These are phyloP conservation scores for Rhizopogon vulgaris DNA, from an alignment of 768 basidiomycete genomes.

Conservation along the genomic window DNA sequence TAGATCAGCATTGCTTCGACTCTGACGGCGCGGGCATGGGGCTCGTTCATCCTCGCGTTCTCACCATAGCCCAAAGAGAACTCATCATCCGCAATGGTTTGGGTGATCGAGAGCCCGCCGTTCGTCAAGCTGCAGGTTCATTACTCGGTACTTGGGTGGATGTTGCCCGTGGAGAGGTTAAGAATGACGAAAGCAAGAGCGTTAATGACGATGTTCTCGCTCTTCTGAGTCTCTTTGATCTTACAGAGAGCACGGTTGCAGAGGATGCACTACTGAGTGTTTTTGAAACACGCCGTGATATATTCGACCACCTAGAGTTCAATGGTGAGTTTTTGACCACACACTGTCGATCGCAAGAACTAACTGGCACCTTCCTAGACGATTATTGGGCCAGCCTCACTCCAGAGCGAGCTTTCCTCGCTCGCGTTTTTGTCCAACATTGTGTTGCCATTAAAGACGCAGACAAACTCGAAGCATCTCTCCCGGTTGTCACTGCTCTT, in stretches of 20 bases:
- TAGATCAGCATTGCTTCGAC: conserved; percentile 38
- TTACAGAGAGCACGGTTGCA: conserved; percentile 52
- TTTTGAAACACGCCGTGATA: conserved; percentile 57
- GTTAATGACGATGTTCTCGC: conserved; percentile 36
- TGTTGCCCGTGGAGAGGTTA: conserved; percentile 34
- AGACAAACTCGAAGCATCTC: conserved; percentile 53
- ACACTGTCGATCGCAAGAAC: background rate
- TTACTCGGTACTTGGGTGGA: conserved; percentile 78
- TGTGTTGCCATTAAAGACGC: conserved; percentile 60
- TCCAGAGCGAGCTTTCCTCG: conserved; percentile 75
- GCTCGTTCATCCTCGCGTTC: conserved; percentile 53
- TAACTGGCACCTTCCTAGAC: conserved; percentile 34
- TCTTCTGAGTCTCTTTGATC: conserved; percentile 55
- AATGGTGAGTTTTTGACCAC: conserved; percentile 41
- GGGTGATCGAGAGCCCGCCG: conserved; percentile 74
- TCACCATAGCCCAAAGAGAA: conserved; percentile 72
- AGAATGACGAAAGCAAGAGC: conserved; percentile 30
- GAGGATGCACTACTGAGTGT: conserved; percentile 71
- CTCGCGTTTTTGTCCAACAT: conserved; percentile 76
- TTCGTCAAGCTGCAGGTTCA: conserved; percentile 64
- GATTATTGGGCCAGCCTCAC: conserved; percentile 65
- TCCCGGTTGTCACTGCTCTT: conserved; percentile 82
- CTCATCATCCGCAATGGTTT: conserved; percentile 76
- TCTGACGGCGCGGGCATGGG: conserved; percentile 35
- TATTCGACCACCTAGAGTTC: conserved; percentile 66